Percentiles rank a stretch among this genome's conserved stretches.
phyloP scores from a whole-genome alignment of 2,329 filamentous ascomycete genomes.

The Fusarium sp. region DNA sequence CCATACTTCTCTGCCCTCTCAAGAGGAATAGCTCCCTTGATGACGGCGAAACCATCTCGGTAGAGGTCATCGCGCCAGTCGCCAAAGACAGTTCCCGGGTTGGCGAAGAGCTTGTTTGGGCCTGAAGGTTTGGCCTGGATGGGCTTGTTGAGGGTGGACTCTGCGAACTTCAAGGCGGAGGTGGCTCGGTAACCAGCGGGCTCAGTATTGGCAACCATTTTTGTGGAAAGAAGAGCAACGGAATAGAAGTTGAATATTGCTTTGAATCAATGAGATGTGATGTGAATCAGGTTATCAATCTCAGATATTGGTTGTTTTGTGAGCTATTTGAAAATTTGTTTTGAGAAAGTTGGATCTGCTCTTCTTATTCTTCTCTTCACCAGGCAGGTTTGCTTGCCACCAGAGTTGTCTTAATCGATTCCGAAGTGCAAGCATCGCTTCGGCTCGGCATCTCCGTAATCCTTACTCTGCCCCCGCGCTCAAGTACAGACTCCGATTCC shows the following conservation, averaged over 20 bases:
- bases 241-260: accelerated
- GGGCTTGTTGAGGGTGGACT: background rate
- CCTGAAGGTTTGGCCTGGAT: slow-evolving; percentile 11
- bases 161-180: background rate
- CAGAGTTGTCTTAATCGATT: background rate
- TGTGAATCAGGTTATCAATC: accelerated
- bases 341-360: background rate
- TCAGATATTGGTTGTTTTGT: background rate
- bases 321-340: background rate
- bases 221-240: accelerated
- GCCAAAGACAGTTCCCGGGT: background rate
- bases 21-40: background rate
- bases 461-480: accelerated
- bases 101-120: background rate
- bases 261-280: background rate
- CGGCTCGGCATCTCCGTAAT: slow-evolving; percentile 4
- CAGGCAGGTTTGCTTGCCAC: accelerated
- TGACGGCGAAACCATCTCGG: background rate
- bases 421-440: background rate
- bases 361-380: background rate
- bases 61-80: slow-evolving; percentile 13
- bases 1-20: background rate
- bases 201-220: slow-evolving; percentile 7
- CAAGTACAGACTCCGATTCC: background rate
- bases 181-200: background rate